Base-by-base conservation (phyloP, 345 rosid species). In the Firmiana major region DNA sequence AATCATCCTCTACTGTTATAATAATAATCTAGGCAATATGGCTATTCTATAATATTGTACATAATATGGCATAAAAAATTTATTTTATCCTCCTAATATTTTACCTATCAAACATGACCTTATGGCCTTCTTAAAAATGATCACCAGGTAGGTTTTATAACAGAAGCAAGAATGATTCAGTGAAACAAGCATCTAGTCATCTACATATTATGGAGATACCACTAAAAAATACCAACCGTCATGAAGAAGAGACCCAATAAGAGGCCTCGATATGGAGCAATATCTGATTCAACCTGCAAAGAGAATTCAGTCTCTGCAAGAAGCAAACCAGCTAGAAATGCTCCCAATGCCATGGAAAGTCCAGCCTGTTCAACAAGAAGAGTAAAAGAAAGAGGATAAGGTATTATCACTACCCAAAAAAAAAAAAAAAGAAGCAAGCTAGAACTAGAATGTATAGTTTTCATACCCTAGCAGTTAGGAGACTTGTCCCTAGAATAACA, bases 271-370 rank as follows among this genome's bases (percentile, higher is more conserved):
- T 93, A 96, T 58, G 99, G 99, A 83, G 99, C 99, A 69, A 96
- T 96, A 86, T 96, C 99, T 19, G 99, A 93, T 86, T 96, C 99
- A 82, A 96, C 99, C 90, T 96, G 99, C 74, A 96, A 91, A 51
- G 99, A 93, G 86, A 93, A 96, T 85, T 96, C 99, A 80, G 99
- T 96, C 87, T 96, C 99, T 77, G 99, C 99, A 83, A 93, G 99
- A 53, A 96, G 97, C 83, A 96, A 86, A 82, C 99, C 99, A 77
- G 99, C 99, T 84, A 96, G 85, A 87, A 96, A 96, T 48, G 99
- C 99, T 79, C 98, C 99, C 77, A 96, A 78, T 42, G 99, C 98
- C 99, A 96, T 96, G 82, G 99, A 96, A 82, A 96, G 97, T 79
- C 99, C 99, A 81, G 99, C 99, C 99, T 96, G 88, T 74, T 82